Percentiles rank a stretch among this genome's conserved stretches.
Evolutionary conservation across 202 grass and related monocot species (phyloP).

Genomic region (Setaria italica): DNA sequence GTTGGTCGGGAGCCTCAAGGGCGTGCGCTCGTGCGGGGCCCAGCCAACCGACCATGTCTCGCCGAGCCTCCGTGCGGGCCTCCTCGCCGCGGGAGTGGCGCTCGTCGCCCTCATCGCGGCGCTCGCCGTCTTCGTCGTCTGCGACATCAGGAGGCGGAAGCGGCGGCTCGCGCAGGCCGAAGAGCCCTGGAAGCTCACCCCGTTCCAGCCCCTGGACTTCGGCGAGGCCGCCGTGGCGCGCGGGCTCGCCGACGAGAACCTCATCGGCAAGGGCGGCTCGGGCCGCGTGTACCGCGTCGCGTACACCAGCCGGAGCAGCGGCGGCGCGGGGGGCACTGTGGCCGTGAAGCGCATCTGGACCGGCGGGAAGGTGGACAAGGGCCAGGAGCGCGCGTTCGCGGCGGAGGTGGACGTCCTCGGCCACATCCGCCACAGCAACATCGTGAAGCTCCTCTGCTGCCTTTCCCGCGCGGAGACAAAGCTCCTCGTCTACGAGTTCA

Average conservation of each 20-base stretch:
- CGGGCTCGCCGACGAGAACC: conserved; percentile 73
- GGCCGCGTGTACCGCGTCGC: conserved; percentile 73
- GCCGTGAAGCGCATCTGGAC: conserved; percentile 88
- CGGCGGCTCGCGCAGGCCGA: conserved; percentile 12
- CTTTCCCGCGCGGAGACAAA: conserved; percentile 73
- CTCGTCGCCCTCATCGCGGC: conserved; percentile 49
- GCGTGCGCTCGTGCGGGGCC: conserved; percentile 49
- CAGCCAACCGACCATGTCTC: conserved; percentile 44
- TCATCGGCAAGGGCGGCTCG: conserved; percentile 77
- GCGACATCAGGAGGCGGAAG: conserved; percentile 52
- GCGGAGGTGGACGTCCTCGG: conserved; percentile 78
- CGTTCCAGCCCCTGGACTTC: conserved; percentile 78
- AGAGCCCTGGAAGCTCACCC: conserved; percentile 76
- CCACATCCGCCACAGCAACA: conserved; percentile 71
- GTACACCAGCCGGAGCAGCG: conserved; percentile 40
- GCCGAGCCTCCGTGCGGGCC: conserved; percentile 43
- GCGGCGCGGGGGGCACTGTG: conserved; percentile 43
- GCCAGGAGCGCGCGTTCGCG: conserved; percentile 69
- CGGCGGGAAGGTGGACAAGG: conserved; percentile 46
- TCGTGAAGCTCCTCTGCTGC: conserved; percentile 82
- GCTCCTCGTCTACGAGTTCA: conserved; percentile 89
- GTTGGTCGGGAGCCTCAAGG: conserved; percentile 17
- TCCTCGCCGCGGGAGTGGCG: conserved; percentile 45
- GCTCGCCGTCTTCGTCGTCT: conserved; percentile 50
- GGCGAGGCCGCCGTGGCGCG: conserved; percentile 57